phyloP scores from a whole-genome alignment of 495 filamentous ascomycete genomes.

The Lophiotrema nucula region DNA sequence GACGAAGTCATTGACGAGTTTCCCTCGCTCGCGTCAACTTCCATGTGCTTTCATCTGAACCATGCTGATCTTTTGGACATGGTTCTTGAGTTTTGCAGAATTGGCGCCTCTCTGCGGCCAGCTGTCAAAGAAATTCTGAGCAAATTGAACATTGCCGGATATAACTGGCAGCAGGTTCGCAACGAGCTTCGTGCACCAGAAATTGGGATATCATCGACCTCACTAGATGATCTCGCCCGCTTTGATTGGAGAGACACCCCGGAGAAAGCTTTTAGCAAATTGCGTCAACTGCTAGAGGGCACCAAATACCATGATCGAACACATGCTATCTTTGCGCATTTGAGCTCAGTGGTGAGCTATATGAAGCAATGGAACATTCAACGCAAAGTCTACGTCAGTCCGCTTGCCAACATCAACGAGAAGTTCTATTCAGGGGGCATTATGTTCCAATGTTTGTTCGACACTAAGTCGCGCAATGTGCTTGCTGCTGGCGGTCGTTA shows the following conservation, averaged over 20 bases:
- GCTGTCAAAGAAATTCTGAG: conserved; percentile 80
- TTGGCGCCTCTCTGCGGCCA: conserved; percentile 65
- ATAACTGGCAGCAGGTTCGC: conserved; percentile 81
- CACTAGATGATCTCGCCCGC: conserved; percentile 80
- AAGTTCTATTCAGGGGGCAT: conserved; percentile 87
- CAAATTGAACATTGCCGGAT: conserved; percentile 80
- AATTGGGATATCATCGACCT: conserved; percentile 82
- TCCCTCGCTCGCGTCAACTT: conserved; percentile 64
- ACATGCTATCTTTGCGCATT: conserved; percentile 71
- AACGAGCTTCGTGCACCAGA: conserved; percentile 76
- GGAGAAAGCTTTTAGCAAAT: conserved; percentile 67
- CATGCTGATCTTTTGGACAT: conserved; percentile 80
- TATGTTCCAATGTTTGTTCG: conserved; percentile 87
- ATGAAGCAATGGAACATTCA: conserved; percentile 70
- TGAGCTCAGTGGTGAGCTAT: conserved; percentile 73
- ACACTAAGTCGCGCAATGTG: conserved; percentile 78
- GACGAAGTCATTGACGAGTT: conserved; percentile 87
- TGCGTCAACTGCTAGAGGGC: conserved; percentile 73
- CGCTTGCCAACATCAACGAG: conserved; percentile 85
- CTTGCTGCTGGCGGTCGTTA: conserved; percentile 95
- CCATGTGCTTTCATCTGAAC: conserved; percentile 90
- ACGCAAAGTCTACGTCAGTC: conserved; percentile 78
- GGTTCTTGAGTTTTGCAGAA: conserved; percentile 84
- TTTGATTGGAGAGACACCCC: conserved; percentile 87
- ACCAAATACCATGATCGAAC: conserved; percentile 64